Conservation (phyloP, 768 basidiomycete species). For the Lentinula aciculospora region DNA sequence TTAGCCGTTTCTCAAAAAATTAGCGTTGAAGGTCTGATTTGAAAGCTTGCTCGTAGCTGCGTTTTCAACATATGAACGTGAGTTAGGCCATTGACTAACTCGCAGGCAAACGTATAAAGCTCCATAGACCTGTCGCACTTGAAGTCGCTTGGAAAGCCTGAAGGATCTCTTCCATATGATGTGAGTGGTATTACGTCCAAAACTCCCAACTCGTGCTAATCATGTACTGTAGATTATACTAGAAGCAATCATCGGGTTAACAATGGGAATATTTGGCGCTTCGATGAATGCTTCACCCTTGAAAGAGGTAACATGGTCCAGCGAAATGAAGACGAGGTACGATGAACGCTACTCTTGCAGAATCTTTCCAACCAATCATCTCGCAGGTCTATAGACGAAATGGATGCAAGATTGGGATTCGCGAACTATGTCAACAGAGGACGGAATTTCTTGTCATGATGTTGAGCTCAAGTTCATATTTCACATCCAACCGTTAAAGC, state of each 20-base stretch:
- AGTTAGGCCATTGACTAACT: conserved; percentile 18
- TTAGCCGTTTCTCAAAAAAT: conserved; percentile 18
- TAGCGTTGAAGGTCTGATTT: background rate
- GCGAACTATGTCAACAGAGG: conserved; percentile 61
- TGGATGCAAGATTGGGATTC: conserved; percentile 64
- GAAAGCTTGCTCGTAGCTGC: conserved; percentile 42
- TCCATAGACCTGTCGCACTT: conserved; percentile 63
- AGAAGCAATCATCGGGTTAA: conserved; percentile 58
- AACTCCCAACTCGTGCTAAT: background rate
- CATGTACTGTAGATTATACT: conserved; percentile 47
- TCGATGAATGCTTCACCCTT: conserved; percentile 61
- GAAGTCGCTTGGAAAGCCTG: conserved; percentile 70
- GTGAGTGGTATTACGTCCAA: conserved; percentile 26
- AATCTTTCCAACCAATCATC: conserved; percentile 2
- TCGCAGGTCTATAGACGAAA: conserved; percentile 65
- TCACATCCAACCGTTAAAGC: too few relatives aligned
- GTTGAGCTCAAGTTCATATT: too few relatives aligned
- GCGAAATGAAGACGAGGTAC: conserved; percentile 81
- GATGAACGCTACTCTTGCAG: background rate
- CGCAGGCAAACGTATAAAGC: background rate
- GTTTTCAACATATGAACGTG: conserved; percentile 78
- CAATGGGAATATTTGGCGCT: conserved; percentile 70
- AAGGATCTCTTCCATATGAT: conserved; percentile 58
- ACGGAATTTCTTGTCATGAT: conserved; percentile 28
- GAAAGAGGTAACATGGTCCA: conserved; percentile 84